Conservation (phyloP, 768 basidiomycete species). For the Tremella fuciformis region DNA sequence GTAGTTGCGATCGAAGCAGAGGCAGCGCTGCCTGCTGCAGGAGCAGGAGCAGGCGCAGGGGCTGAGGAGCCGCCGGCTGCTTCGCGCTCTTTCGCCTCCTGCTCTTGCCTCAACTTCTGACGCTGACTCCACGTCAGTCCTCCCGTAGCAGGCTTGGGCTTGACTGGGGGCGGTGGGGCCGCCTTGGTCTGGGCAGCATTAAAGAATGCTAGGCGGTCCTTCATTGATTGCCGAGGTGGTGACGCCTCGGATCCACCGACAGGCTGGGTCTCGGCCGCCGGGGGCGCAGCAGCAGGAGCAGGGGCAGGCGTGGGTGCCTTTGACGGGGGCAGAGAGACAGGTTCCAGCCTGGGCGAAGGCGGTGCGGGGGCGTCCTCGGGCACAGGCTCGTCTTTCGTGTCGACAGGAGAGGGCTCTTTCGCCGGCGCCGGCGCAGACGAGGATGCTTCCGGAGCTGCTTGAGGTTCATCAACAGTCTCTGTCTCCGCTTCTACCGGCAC, state of each 20-base stretch:
- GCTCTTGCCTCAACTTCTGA: conserved; percentile 47
- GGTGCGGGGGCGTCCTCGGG: conserved; percentile 15
- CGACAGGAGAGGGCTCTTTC: background rate
- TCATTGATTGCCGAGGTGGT: conserved; percentile 38
- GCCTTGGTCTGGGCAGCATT: conserved; percentile 35
- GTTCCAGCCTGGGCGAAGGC: conserved; percentile 16
- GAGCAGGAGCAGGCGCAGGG: conserved; percentile 17
- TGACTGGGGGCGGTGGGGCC: conserved; percentile 44
- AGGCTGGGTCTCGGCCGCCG: conserved; percentile 2
- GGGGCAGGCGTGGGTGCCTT: conserved; percentile 11
- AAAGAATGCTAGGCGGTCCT: conserved; percentile 50
- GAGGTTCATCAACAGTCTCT: conserved; percentile 3
- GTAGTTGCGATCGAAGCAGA: conserved; percentile 12
- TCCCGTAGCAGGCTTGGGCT: conserved; percentile 47
- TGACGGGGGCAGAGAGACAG: conserved; percentile 17
- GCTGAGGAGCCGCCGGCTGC: conserved; percentile 16
- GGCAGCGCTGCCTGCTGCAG: conserved; percentile 15
- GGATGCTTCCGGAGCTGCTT: background rate
- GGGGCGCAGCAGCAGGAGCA: conserved; percentile 11
- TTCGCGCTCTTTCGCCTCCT: conserved; percentile 42
- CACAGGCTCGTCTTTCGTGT: conserved; percentile 9
- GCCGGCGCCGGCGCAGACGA: background rate
- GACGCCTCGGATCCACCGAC: conserved; percentile 7
- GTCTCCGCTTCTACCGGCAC: conserved; percentile 29
- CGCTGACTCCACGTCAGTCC: conserved; percentile 50